Conservation (phyloP, 192 early-diverging fungal genomes). For the Bifiguratus adelaidae region DNA sequence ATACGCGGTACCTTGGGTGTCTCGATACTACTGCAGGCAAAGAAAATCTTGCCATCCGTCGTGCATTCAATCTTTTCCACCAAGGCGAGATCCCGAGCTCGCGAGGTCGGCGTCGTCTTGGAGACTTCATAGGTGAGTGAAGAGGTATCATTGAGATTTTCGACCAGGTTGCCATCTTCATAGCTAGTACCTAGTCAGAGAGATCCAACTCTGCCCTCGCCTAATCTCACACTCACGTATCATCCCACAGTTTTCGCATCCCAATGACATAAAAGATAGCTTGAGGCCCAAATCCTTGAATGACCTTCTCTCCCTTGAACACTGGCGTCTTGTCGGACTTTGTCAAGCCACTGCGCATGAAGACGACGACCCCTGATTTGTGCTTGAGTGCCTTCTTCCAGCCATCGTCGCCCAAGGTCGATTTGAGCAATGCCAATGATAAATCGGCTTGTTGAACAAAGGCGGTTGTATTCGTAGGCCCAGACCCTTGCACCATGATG, state of each 20-base stretch:
- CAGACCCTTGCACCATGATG: too few relatives aligned
- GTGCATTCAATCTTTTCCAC: constrained; percentile 34
- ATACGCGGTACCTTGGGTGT: constrained; percentile 29
- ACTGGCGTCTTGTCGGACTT: constrained; percentile 33
- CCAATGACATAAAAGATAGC: constrained; percentile 44
- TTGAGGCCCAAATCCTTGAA: constrained; percentile 34
- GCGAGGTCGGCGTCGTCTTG: constrained; percentile 22
- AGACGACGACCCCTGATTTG: constrained; percentile 39
- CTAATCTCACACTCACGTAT: constrained; percentile 16
- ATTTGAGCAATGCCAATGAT: constrained; percentile 31
- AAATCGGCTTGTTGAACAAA: constrained; percentile 35
- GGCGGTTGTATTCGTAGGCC: too few relatives aligned
- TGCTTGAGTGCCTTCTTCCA: constrained; percentile 44
- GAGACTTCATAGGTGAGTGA: constrained; percentile 32
- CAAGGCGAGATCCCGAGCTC: constrained; percentile 18
- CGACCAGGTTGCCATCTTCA: constrained; percentile 24
- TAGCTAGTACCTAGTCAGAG: constrained; percentile 8
- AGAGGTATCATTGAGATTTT: constrained; percentile 23
- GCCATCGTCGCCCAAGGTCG: constrained; percentile 17
- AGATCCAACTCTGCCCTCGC: background rate
- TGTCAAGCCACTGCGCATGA: constrained; percentile 23
- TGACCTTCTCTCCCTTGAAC: constrained; percentile 37
- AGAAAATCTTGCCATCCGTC: constrained; percentile 33
- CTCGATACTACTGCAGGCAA: constrained; percentile 34
- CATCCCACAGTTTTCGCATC: constrained; percentile 44